Evolutionary conservation across 768 basidiomycete species (phyloP), one percentile per base, ranked within the genome.

Genomic region (Hortiboletus flavorubellus): DNA sequence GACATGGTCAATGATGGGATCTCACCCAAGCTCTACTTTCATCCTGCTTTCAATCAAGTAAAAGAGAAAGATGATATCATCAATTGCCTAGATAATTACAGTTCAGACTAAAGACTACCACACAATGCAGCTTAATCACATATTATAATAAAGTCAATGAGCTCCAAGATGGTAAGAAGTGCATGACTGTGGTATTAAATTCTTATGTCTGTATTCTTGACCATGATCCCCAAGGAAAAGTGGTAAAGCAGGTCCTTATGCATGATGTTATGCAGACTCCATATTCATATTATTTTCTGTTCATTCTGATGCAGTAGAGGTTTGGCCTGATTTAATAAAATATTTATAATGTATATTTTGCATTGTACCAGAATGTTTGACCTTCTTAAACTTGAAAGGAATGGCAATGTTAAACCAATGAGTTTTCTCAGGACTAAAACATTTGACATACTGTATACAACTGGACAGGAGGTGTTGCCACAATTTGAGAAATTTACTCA

Each of bases 181-280:
- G 49, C 46, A 9, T 42, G 40, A 45, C 43, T 38, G 8, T 4
- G 7, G 11, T 40, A 64, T 73, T 73, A 74, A 21, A 73, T 1
- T 18, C 72, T 59, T 61, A 65, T 57, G 0, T 40, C 7, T 0
- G 30, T 60, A 42, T 66, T 59, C 48, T 72, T 66, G 15, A 70
- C 51, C 0, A 66, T 70, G 23, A 72, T 63, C 0, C 70, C 72
- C 18, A 68, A 63, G 3, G 59, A 53, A 33, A 69, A 67, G 5
- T 65, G 51, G 4, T 64, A 55, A 34, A 64, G 51, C 0, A 59
- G 66, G 47, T 73, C 73, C 35, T 64, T 55, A 2, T 56, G 55
- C 66, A 74, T 68, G 42, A 64, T 61, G 16, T 64, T 55, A 26
- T 63, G 58, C 18, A 69, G 41, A 43, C 56, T 62, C 67, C 67